Conservation (phyloP, 2,329 filamentous ascomycete genomes). For the Botrytis medusae region DNA sequence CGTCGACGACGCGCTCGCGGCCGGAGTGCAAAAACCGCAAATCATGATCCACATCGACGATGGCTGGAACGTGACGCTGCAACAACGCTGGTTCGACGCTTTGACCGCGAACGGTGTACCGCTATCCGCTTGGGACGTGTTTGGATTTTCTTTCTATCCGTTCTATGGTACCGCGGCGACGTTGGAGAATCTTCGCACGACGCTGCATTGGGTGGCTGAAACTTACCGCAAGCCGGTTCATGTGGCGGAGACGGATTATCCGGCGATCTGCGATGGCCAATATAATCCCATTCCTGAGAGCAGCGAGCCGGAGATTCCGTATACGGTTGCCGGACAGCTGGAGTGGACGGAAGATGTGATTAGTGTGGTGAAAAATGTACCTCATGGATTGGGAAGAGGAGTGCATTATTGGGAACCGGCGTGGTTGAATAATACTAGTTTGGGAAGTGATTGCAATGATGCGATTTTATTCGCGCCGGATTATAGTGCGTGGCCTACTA, state of each 20-base stretch:
- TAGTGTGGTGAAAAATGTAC: conserved; percentile 52
- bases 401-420: conserved; percentile 73
- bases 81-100: conserved; percentile 64
- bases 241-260: conserved; percentile 71
- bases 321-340: conserved; percentile 60
- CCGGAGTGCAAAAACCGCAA: conserved; percentile 51
- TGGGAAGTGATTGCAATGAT: conserved; percentile 64
- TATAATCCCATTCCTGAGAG: conserved; percentile 42
- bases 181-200: conserved; percentile 54
- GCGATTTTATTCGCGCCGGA: conserved; percentile 58
- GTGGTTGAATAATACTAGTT: conserved; percentile 43
- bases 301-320: conserved; percentile 53
- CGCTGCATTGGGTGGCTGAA: conserved; percentile 56
- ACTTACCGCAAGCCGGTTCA: conserved; percentile 65
- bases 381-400: conserved; percentile 52
- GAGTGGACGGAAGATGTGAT: conserved; percentile 61
- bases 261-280: conserved; percentile 59
- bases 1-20: conserved; percentile 60
- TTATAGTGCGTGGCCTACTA: conserved; percentile 34
- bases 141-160: conserved; percentile 72
- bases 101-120: conserved; percentile 53
- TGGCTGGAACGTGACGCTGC: conserved; percentile 66
- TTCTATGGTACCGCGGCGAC: conserved; percentile 65
- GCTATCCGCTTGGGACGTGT: conserved; percentile 64
- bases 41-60: conserved; percentile 75